These are phyloP conservation scores for Cardiospermum halicacabum DNA, from an alignment of 345 rosid genomes.

Conservation along the genomic window DNA sequence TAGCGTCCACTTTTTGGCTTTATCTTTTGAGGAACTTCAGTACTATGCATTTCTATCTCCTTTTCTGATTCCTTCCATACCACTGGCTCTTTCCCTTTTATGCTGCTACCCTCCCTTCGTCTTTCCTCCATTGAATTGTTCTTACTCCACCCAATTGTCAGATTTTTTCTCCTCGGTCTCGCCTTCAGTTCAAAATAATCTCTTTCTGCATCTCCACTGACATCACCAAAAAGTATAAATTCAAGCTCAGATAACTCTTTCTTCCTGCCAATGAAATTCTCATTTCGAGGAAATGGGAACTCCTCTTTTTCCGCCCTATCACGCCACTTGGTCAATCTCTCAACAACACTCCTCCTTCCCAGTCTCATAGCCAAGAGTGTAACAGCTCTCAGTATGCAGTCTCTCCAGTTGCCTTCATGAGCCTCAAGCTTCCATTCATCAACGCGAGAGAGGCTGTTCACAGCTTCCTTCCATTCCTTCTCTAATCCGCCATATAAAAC, in stretches of 20 bases:
- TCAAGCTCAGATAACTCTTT: constrained; percentile 86
- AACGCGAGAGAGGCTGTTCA: constrained; percentile 56
- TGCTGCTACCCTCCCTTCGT: constrained; percentile 29
- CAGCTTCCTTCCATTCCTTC: constrained; percentile 93
- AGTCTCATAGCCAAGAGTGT: constrained; percentile 65
- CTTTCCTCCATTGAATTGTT: constrained; percentile 43
- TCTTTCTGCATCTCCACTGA: constrained; percentile 64
- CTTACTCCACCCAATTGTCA: constrained; percentile 70
- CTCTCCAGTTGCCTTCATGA: constrained; percentile 89
- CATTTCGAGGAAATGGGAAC: constrained; percentile 81
- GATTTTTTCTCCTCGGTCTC: constrained; percentile 66
- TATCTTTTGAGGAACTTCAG: constrained; percentile 32
- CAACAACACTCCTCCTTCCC: constrained; percentile 91
- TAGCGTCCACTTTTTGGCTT: constrained; percentile 39
- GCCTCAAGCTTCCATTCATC: constrained; percentile 95
- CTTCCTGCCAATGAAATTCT: constrained; percentile 79
- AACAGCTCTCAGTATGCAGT: constrained; percentile 70
- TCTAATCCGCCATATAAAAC: constrained; percentile 77
- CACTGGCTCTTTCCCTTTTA: constrained; percentile 84
- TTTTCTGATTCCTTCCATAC: constrained; percentile 94
- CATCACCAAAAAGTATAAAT: constrained; percentile 81
- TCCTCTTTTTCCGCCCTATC: constrained; percentile 81
- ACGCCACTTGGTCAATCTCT: constrained; percentile 73
- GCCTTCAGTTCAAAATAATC: constrained; percentile 87
- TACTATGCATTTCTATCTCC: constrained; percentile 86